Base-by-base conservation (phyloP, 73 alveolate genomes). In the Paramecium octaurelia region DNA sequence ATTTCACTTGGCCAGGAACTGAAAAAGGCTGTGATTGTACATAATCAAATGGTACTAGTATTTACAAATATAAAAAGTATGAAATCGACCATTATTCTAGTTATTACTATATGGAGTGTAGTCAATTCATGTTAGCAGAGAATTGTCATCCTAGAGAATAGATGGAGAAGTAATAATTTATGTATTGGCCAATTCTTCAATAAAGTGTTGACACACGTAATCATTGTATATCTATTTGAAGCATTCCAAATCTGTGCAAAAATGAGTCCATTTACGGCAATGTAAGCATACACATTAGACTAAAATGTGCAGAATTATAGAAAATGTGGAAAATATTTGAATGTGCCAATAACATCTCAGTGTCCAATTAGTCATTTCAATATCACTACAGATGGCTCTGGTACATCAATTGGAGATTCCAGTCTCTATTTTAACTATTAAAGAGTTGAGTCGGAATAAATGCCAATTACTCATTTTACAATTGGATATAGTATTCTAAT, bases 1-100 rank as follows among this genome's bases (percentile, higher is more conserved):
- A 73, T 38, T 73, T 73, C 10, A 40, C 57, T 3, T 73, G 87
- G 87, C 87, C 87, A n/a, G 87, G 87, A 35, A 73, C 87, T 36
- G 60, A 12, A 35, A 16, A 38, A 21, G 87, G 64, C 4, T 73
- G 87, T 11, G 87, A 73, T 73, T 73, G 87, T 36, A 73, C 60
- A 16, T 20, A 40, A 35, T 34, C 87, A 1, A 36, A 34, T 36
- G 68, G 87, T 16, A 73, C 59, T 35, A 42, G 59, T 36, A 40
- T 36, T 21, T 73, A 29, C 34, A 73, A 38, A 29, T 73, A 73
- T 43, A 14, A 35, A 14, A 73, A 73, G 87, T 73, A 73, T 73
- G 2, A 36, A 2, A 12, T 12, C n/a, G 1, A 73, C 2, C 24
- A 6, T 9, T 12, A 54, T 54, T 16, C 69, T 38, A 73, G 87